These are phyloP conservation scores for Teunomyces tritomae DNA, from an alignment of 805 yeast genomes.

Conservation along the genomic window DNA sequence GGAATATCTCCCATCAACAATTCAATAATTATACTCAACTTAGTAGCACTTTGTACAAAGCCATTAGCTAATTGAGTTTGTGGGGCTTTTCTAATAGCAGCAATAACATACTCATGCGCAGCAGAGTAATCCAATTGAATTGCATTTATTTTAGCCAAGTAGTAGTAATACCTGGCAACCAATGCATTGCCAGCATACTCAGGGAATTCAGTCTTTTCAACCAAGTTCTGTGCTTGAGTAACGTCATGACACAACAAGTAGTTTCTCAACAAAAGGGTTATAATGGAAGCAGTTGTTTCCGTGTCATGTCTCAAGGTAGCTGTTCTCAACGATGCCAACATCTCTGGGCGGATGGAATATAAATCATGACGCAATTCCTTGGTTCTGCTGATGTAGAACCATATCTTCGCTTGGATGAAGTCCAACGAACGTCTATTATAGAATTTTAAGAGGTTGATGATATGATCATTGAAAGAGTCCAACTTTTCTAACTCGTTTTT, in stretches of 20 bases:
- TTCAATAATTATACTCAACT: slow-evolving; percentile 84
- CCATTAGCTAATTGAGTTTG: slow-evolving; percentile 83
- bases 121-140: slow-evolving; percentile 89
- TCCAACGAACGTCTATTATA: slow-evolving; percentile 84
- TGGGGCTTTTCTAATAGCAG: slow-evolving; percentile 96
- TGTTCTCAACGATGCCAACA: slow-evolving; percentile 75
- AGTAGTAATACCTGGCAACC: slow-evolving; percentile 88
- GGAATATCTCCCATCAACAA: slow-evolving; percentile 96
- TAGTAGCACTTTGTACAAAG: slow-evolving; percentile 84
- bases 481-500: slow-evolving; percentile 46
- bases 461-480: slow-evolving; percentile 51
- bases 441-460: slow-evolving; percentile 52
- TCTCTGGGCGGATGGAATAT: slow-evolving; percentile 60
- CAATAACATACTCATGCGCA: slow-evolving; percentile 85
- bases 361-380: slow-evolving; percentile 60
- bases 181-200: slow-evolving; percentile 79
- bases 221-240: slow-evolving; percentile 82
- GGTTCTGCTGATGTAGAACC: slow-evolving; percentile 86
- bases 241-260: slow-evolving; percentile 77
- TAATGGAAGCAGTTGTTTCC: slow-evolving; percentile 85
- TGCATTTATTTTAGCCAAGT: slow-evolving; percentile 85
- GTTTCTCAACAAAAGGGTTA: slow-evolving; percentile 81
- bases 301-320: slow-evolving; percentile 89
- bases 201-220: slow-evolving; percentile 88
- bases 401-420: slow-evolving; percentile 80